These are phyloP conservation scores for Epichloe typhina DNA, from an alignment of 2,329 filamentous ascomycete genomes.

Conservation along the genomic window DNA sequence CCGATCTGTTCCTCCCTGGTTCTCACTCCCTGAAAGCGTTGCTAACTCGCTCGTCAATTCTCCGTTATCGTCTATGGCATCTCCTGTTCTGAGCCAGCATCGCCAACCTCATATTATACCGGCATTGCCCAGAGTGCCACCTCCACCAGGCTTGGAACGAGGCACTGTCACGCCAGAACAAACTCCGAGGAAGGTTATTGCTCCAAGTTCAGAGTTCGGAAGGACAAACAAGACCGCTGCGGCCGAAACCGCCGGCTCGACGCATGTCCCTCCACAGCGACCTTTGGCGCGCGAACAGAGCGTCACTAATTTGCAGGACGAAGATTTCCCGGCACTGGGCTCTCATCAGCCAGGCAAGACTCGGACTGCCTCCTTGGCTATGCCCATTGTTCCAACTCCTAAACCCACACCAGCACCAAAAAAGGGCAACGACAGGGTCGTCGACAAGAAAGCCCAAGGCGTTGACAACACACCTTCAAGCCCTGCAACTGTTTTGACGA, in stretches of 20 bases:
- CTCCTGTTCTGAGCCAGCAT: slow-evolving; percentile 11
- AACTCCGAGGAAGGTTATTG: slow-evolving; percentile 16
- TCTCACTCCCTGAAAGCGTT: slow-evolving; percentile 11
- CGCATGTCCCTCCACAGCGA: slow-evolving; percentile 30
- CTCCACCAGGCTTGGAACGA: slow-evolving; percentile 13
- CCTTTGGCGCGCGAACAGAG: slow-evolving; percentile 8
- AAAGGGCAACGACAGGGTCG: slow-evolving; percentile 18
- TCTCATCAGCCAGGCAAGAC: slow-evolving; percentile 26
- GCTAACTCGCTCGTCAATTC: slow-evolving; percentile 2
- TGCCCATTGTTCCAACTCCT: slow-evolving; percentile 22
- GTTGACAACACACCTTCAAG: neutral
- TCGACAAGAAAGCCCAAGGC: slow-evolving; percentile 12
- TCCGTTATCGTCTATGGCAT: slow-evolving; percentile 7
- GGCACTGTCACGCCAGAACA: slow-evolving; percentile 20
- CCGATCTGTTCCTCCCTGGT: slow-evolving; percentile 19
- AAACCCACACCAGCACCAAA: slow-evolving; percentile 22
- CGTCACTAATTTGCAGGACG: slow-evolving; percentile 34
- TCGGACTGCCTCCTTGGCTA: slow-evolving; percentile 18
- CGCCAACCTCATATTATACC: slow-evolving; percentile 13
- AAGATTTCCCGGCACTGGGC: slow-evolving; percentile 50
- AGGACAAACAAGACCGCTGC: slow-evolving; percentile 32
- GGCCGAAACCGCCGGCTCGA: slow-evolving; percentile 32
- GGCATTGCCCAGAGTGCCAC: slow-evolving; percentile 13
- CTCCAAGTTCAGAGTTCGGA: slow-evolving; percentile 23
- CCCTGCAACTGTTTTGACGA: neutral